Conservation (phyloP, 306 rosid genomes). For the Trichosanthes truncata region DNA sequence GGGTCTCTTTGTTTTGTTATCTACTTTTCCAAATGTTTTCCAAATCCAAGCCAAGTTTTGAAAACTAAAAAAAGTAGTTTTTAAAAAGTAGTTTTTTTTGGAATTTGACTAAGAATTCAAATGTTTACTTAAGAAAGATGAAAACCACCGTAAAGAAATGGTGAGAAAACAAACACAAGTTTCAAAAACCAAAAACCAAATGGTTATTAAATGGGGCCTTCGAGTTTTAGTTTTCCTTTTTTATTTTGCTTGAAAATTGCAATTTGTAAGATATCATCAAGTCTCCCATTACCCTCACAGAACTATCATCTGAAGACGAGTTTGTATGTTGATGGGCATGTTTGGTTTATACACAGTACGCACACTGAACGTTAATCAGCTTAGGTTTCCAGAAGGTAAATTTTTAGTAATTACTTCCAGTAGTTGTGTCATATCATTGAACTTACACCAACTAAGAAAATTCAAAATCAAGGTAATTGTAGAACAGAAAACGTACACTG, state of each 20-base stretch:
- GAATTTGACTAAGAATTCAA: too few species aligned
- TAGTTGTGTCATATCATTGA: neutral
- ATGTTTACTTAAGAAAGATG: too few species aligned
- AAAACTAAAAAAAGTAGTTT: too few species aligned
- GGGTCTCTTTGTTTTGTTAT: too few species aligned
- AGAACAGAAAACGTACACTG: constrained; percentile 44
- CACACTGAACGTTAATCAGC: neutral
- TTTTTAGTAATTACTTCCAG: neutral
- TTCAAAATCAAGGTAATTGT: neutral
- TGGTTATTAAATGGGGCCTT: neutral
- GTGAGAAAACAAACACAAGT: too few species aligned
- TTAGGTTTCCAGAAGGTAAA: neutral
- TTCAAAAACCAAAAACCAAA: neutral
- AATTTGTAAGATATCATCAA: neutral
- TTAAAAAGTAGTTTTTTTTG: too few species aligned
- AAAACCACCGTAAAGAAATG: too few species aligned
- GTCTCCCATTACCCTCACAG: neutral
- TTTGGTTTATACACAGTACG: neutral
- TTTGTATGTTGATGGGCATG: neutral
- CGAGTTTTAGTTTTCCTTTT: neutral
- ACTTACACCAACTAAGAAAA: neutral
- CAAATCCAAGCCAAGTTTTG: too few species aligned
- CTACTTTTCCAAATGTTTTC: too few species aligned
- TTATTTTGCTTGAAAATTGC: neutral
- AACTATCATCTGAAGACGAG: neutral